Conservation (phyloP, 345 rosid genomes). For the Kernera saxatilis region DNA sequence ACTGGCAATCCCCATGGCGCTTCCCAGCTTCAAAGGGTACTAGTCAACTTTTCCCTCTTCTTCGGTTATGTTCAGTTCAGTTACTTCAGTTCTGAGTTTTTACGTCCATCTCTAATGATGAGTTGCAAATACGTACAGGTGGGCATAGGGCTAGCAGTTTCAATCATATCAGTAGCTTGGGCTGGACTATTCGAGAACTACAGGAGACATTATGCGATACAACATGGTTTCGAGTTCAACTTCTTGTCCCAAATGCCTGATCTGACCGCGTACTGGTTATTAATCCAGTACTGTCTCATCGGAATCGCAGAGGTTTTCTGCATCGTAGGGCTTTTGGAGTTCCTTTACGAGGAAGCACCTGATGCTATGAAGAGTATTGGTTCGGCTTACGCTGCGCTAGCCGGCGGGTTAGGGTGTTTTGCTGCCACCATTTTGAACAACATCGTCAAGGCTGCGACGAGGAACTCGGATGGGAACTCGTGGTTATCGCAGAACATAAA, state of each 20-base stretch:
- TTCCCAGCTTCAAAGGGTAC: conserved; percentile 85
- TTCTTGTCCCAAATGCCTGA: conserved; percentile 62
- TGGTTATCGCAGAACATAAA: conserved; percentile 91
- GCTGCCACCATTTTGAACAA: conserved; percentile 69
- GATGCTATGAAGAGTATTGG: conserved; percentile 98
- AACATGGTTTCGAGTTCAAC: conserved; percentile 46
- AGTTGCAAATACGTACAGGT: conserved; percentile 8
- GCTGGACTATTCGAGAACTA: conserved; percentile 72
- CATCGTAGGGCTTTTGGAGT: conserved; percentile 73
- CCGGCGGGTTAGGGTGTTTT: conserved; percentile 86
- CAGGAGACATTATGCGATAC: conserved; percentile 62
- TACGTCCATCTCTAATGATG: not conserved
- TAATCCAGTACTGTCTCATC: conserved; percentile 79
- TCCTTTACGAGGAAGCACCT: conserved; percentile 87
- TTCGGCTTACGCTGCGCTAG: conserved; percentile 85
- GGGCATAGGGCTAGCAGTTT: conserved; percentile 71
- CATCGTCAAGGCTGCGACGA: conserved; percentile 63
- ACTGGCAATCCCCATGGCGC: conserved; percentile 91
- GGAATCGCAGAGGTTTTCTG: conserved; percentile 90
- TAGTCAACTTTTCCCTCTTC: not conserved
- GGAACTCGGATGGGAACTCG: conserved; percentile 37
- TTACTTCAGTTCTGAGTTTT: not conserved
- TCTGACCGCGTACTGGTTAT: conserved; percentile 75
- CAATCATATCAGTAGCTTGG: conserved; percentile 66
- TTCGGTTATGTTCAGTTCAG: too few species aligned